Evolutionary conservation across 208 protist species (phyloP).

Genomic region (Wallacemonas sp.): DNA sequence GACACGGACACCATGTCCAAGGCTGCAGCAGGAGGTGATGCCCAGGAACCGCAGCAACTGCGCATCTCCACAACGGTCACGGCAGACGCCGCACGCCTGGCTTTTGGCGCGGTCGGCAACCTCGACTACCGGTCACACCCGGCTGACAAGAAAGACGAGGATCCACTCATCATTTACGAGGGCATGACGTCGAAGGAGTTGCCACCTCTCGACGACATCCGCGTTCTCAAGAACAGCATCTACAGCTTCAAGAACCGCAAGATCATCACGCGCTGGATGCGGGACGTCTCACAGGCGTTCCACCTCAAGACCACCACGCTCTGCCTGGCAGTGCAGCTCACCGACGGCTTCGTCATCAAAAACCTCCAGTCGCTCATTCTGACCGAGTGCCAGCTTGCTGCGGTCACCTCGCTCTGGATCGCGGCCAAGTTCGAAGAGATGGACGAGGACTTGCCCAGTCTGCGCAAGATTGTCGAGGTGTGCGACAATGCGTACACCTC

Average conservation of each 20-base stretch:
- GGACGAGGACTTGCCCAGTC: slow-evolving; percentile 57
- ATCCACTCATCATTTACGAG: slow-evolving; percentile 60
- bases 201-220: slow-evolving; percentile 63
- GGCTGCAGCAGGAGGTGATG: not conserved
- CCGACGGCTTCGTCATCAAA: slow-evolving; percentile 66
- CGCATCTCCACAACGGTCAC: slow-evolving; percentile 73
- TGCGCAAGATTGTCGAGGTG: slow-evolving; percentile 73
- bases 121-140: slow-evolving; percentile 81
- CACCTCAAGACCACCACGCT: slow-evolving; percentile 79
- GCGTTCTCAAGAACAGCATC: slow-evolving; percentile 70
- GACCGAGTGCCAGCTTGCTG: slow-evolving; percentile 76
- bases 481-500: slow-evolving; percentile 71
- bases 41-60: slow-evolving; percentile 24
- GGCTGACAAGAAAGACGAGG: slow-evolving; percentile 50
- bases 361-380: slow-evolving; percentile 60
- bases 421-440: slow-evolving; percentile 88
- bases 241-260: slow-evolving; percentile 85
- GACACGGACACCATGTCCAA: slow-evolving; percentile 12
- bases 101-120: slow-evolving; percentile 59
- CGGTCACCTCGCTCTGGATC: slow-evolving; percentile 76
- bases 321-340: slow-evolving; percentile 82
- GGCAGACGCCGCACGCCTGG: slow-evolving; percentile 56
- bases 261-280: slow-evolving; percentile 81
- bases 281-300: slow-evolving; percentile 79
- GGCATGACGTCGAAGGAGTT: slow-evolving; percentile 73